These are phyloP conservation scores for Curvularia sp. DNA, from an alignment of 2,329 filamentous ascomycete genomes.

Conservation along the genomic window DNA sequence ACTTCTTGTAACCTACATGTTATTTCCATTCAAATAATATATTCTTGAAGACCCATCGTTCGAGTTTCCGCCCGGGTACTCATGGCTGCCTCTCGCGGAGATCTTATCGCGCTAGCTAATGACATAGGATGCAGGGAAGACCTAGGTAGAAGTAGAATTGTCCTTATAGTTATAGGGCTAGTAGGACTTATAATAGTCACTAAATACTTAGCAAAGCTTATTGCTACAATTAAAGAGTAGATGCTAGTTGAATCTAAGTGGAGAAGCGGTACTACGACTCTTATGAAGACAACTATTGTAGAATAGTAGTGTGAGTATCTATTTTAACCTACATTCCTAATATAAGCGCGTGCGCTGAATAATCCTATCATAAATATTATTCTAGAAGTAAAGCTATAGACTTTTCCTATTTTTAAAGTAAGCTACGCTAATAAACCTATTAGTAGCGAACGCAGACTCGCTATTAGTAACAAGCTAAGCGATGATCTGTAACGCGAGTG, in stretches of 20 bases:
- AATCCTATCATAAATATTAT: slow-evolving; percentile 7
- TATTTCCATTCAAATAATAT: slow-evolving; percentile 3
- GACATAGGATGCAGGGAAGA: slow-evolving; percentile 11
- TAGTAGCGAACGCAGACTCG: slow-evolving; percentile 8
- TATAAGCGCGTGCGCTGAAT: slow-evolving; percentile 5
- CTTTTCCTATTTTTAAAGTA: slow-evolving; percentile 1
- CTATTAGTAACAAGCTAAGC: slow-evolving; percentile 7
- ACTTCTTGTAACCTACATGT: too few relatives aligned
- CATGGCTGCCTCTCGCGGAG: slow-evolving; percentile 6
- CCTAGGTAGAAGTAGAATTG: not conserved
- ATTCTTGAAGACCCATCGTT: slow-evolving; percentile 6
- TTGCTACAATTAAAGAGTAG: slow-evolving; percentile 7
- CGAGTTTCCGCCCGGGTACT: slow-evolving; percentile 4
- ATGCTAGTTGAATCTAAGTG: slow-evolving; percentile 6
- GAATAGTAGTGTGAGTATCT: slow-evolving; percentile 5
- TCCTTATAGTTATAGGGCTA: slow-evolving; percentile 5
- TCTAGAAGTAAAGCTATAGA: slow-evolving; percentile 9
- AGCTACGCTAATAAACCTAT: slow-evolving; percentile 7
- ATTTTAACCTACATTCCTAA: slow-evolving; percentile 7
- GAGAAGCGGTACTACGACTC: slow-evolving; percentile 4
- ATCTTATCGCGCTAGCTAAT: slow-evolving; percentile 10
- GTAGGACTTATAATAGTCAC: slow-evolving; percentile 8
- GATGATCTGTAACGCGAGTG: slow-evolving; percentile 10
- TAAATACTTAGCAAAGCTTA: slow-evolving; percentile 6
- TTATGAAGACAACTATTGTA: slow-evolving; percentile 2